These are phyloP conservation scores for Klebsormidium nitens DNA, from an alignment of 139 green algal genomes.

Conservation along the genomic window DNA sequence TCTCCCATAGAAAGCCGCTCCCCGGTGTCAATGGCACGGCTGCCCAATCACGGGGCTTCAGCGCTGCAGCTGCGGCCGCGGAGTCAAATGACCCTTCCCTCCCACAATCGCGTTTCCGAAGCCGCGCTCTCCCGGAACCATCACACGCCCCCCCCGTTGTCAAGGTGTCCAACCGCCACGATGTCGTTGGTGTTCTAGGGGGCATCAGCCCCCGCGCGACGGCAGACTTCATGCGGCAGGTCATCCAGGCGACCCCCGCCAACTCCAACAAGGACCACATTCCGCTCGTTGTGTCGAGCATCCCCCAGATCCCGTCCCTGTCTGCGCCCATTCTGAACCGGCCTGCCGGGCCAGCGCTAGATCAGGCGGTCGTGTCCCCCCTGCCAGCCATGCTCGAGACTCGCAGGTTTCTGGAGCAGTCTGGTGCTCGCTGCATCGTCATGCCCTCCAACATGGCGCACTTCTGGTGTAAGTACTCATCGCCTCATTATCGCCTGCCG, in stretches of 20 bases:
- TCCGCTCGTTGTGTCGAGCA: slow-evolving; percentile 5
- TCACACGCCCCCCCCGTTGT: background rate
- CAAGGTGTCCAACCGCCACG: background rate
- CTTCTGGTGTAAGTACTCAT: too few relatives aligned
- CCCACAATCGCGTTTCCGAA: too few relatives aligned
- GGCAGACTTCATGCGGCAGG: slow-evolving; percentile 5
- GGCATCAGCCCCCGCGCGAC: background rate
- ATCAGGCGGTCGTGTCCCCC: background rate
- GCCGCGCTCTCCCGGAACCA: background rate
- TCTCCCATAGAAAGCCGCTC: too few relatives aligned
- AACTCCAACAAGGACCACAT: background rate
- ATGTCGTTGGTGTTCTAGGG: background rate
- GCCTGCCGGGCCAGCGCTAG: background rate
- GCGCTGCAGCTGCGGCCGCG: too few relatives aligned
- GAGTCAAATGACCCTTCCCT: too few relatives aligned
- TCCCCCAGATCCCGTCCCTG: background rate
- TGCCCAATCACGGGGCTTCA: too few relatives aligned
- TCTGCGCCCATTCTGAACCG: too few relatives aligned
- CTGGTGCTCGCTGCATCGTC: slow-evolving; percentile 2
- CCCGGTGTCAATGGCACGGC: too few relatives aligned
- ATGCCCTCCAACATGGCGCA: slow-evolving; percentile 11
- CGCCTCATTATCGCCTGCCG: too few relatives aligned
- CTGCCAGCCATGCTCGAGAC: background rate
- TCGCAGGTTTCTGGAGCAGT: slow-evolving; percentile 1
- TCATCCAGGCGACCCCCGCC: background rate